Conservation (phyloP, 1,139 yeast species). For the Tardiomyces digboiensis region DNA sequence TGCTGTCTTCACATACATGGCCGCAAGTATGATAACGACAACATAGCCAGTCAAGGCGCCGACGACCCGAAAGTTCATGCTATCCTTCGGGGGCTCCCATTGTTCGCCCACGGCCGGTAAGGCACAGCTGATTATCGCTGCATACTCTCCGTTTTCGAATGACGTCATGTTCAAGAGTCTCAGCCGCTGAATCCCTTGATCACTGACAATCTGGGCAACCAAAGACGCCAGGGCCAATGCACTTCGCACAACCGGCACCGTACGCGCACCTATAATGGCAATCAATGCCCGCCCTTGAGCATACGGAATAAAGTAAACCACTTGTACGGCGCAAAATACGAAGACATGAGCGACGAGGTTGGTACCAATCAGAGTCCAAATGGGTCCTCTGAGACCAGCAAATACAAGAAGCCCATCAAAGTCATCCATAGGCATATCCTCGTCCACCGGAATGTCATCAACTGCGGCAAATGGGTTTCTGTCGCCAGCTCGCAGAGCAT, state of each 20-base stretch:
- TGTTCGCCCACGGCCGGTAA: not conserved
- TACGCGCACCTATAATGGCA: not conserved
- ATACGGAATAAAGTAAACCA: constrained; percentile 1
- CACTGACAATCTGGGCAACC: not conserved
- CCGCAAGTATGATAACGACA: constrained; percentile 6
- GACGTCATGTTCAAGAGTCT: not conserved
- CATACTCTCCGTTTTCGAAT: not conserved
- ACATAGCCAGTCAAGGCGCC: constrained; percentile 14
- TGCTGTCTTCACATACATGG: constrained; percentile 11
- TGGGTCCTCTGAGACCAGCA: constrained; percentile 24
- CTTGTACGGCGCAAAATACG: not conserved
- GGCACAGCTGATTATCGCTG: not conserved
- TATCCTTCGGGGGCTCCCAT: not conserved
- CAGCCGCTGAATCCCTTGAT: not conserved
- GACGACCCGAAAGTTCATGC: constrained; percentile 5
- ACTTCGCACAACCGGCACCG: not conserved
- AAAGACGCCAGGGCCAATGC: not conserved
- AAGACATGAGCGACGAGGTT: constrained; percentile 5
- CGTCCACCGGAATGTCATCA: constrained; percentile 9
- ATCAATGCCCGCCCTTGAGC: not conserved
- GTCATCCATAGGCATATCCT: constrained; percentile 9
- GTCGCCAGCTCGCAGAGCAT: not conserved
- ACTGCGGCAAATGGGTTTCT: constrained; percentile 11
- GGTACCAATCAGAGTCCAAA: constrained; percentile 15
- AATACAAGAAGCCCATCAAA: constrained; percentile 23